Evolutionary conservation across 2,329 filamentous ascomycete species (phyloP), one percentile per base, ranked within the genome.

Genomic region (Zasmidium angulare): DNA sequence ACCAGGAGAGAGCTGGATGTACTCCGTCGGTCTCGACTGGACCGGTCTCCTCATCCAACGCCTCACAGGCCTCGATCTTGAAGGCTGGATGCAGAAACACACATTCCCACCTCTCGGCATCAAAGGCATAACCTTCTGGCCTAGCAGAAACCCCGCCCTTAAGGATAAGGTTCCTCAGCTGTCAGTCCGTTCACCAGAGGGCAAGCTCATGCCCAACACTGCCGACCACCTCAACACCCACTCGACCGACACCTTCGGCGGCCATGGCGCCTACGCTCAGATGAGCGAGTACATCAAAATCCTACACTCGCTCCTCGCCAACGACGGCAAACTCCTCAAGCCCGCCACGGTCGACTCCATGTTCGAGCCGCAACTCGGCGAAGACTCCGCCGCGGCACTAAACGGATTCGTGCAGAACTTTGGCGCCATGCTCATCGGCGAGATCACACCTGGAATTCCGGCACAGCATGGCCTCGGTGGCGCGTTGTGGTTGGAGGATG

Each of bases 1-100:
- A 56, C 84, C 83, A 0, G 83, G 82, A 0, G 68, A 72, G 0
- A 69, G 74, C 2, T 86, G 82, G 82, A 73, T 75, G 62, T 85
- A 85, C 61, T 77, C 81, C 0, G 63, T 75, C 0, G 65, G 66
- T 2, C 67, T 81, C 1, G 83, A 86, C 70, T 85, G 81, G 82
- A 79, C 78, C 0, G 82, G 83, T 2, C 74, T 76, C 0, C 71
- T 84, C 0, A 74, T 85, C 1, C 82, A 84, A 63, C 72, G 76
- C 0, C 66, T 81, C 0, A 81, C 80, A 0, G 76, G 77, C 0
- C 26, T 48, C 1, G 54, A 56, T 21, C 47, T 56, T 54, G 66
- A 9, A 76, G 74, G 0, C 69, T 85, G 2, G 73, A 78, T 2
- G 74, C 70, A 78, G 11, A 63, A 77, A 54, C 72, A 78, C 50